Evolutionary conservation across 1,284 basidiomycete genomes (phyloP).

Genomic region (Schizophyllum commune): DNA sequence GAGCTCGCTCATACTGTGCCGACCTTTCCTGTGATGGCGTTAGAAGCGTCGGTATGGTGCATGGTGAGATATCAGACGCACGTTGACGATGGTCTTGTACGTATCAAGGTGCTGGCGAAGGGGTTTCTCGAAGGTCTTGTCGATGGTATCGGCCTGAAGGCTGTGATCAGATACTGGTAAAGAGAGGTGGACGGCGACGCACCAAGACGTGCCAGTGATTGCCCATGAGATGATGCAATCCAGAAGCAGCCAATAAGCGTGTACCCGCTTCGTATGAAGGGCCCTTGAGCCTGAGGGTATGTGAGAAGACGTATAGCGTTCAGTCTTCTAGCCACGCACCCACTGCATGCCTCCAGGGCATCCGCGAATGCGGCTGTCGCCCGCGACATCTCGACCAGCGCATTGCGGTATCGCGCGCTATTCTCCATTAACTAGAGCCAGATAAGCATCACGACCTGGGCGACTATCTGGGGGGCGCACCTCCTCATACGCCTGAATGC

Average conservation of each 20-base stretch:
- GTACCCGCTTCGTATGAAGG: slow-evolving; percentile 72
- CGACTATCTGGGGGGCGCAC: slow-evolving; percentile 34
- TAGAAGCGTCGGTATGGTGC: slow-evolving; percentile 4
- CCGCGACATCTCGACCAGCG: slow-evolving; percentile 76
- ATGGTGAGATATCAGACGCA: slow-evolving; percentile 26
- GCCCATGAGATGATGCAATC: slow-evolving; percentile 85
- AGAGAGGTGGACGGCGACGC: slow-evolving; percentile 18
- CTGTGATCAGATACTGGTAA: slow-evolving; percentile 1
- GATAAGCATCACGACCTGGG: not conserved
- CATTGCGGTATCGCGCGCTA: slow-evolving; percentile 78
- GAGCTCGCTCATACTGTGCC: slow-evolving; percentile 67
- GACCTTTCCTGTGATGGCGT: slow-evolving; percentile 59
- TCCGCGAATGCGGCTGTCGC: slow-evolving; percentile 85
- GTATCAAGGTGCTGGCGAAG: slow-evolving; percentile 77
- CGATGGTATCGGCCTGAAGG: slow-evolving; percentile 71
- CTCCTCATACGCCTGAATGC: slow-evolving; percentile 74
- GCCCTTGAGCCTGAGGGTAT: slow-evolving; percentile 56
- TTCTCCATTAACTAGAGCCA: slow-evolving; percentile 60
- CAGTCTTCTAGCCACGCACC: slow-evolving; percentile 38
- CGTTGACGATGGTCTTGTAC: slow-evolving; percentile 69
- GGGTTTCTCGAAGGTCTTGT: slow-evolving; percentile 88
- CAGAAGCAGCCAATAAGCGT: slow-evolving; percentile 76
- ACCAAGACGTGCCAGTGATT: slow-evolving; percentile 92
- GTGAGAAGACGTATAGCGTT: slow-evolving; percentile 2
- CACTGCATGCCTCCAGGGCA: slow-evolving; percentile 77